Base-by-base conservation (phyloP, 2,329 filamentous ascomycete genomes). In the Gaeumannomyces tritici region DNA sequence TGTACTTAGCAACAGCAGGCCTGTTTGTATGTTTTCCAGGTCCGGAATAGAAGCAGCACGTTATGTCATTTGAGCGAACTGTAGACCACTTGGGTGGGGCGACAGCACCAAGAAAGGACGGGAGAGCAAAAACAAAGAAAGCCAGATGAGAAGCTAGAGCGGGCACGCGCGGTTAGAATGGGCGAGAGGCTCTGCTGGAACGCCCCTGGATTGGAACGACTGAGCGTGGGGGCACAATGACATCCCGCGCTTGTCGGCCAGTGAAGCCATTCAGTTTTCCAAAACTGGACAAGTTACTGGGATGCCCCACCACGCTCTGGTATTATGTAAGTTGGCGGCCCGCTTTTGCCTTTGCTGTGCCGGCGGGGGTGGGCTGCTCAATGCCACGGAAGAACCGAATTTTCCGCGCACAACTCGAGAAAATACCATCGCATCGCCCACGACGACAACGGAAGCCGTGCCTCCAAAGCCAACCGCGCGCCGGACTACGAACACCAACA, bases 181-280 rank as follows among this genome's bases (percentile, higher is more conserved):
- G 15, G 21, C 13, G 42, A 18, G 33, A 61, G 60, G 60, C 60
- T 61, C 60, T 61, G 60, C 51, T 56, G 21, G 21, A 47, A 33
- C 6, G 42, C 3, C 21, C 15, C 42, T 21, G 42, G 42, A 60
- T 56, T 61, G 51, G 60, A 61, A 33, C 59, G 26, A 18, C 29
- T 21, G 15, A 33, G 55, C 55, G 64, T 65, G 64, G 60, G 61
- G 62, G 62, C 62, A 33, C 54, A 21, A 42, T 60, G 60, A 56
- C 60, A 63, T 57, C 42, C 42, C 42, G 42, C 42, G 42, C 42
- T 18, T n/a, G n/a, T n/a, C n/a, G n/a, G n/a, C n/a, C n/a, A n/a
- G 42, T 47, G 42, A 47, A 18, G 27, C 55, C 54, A 28, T 57
- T 61, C 27, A 55, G 55, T 33, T 31, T 31, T 31, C 29, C 29